Evolutionary conservation across 2,329 filamentous ascomycete genomes (phyloP).

Genomic region (Parascedosporium putredinis): DNA sequence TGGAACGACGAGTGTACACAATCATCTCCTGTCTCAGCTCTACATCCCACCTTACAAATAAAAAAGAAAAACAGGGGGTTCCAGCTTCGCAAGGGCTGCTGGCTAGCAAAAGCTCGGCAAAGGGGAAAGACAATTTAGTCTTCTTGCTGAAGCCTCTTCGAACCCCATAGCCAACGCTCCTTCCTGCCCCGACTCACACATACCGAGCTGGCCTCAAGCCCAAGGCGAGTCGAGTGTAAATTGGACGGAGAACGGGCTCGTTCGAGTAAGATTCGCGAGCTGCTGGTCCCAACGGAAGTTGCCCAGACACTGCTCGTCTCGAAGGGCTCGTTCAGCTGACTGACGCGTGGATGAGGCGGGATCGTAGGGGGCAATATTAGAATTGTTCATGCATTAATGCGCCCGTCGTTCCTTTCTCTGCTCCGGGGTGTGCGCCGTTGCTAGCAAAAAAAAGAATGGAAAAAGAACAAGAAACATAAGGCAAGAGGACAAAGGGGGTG

Average conservation of each 20-base stretch:
- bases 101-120: no score
- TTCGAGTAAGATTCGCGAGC: background rate
- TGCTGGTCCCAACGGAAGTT: background rate
- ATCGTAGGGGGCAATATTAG: constrained; percentile 8
- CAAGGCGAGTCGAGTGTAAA: no score
- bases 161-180: no score
- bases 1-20: constrained; percentile 1
- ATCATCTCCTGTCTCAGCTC: background rate
- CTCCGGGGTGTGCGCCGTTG: background rate
- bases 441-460: no score
- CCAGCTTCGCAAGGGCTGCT: no score
- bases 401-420: background rate
- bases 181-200: no score
- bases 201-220: no score
- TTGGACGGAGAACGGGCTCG: background rate
- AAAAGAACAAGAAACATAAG: background rate
- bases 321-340: constrained; percentile 6
- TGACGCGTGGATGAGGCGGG: background rate
- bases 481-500: background rate
- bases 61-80: background rate
- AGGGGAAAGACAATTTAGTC: no score
- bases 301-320: background rate
- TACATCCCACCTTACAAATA: background rate
- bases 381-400: constrained; percentile 12
- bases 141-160: no score